Evolutionary conservation across 768 basidiomycete genomes (phyloP).

Genomic region (Tylopilus vinaceipallidus): DNA sequence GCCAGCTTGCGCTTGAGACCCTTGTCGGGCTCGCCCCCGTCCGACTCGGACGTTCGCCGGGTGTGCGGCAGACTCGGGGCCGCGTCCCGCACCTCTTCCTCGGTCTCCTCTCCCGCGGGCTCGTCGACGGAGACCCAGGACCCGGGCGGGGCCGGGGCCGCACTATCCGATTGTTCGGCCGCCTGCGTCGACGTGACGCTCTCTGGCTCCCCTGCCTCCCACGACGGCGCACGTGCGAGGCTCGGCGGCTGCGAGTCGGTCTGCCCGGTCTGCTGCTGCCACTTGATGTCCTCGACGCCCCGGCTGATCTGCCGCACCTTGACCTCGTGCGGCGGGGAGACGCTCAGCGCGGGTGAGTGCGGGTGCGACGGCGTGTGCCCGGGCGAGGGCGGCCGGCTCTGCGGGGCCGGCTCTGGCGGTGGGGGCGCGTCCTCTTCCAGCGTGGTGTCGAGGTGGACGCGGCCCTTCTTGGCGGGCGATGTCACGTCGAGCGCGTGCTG

Average conservation of each 20-base stretch:
- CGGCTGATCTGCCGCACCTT: conserved; percentile 79
- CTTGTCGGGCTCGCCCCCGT: conserved; percentile 52
- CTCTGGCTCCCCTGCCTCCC: too few species aligned
- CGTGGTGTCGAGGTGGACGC: conserved; percentile 57
- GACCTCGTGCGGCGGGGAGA: conserved; percentile 75
- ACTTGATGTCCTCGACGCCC: conserved; percentile 75
- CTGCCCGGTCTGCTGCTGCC: conserved; percentile 43
- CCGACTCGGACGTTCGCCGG: conserved; percentile 41
- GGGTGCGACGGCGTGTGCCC: conserved; percentile 28
- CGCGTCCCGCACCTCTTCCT: conserved; percentile 30
- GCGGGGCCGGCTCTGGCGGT: neutral
- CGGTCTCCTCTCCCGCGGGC: conserved; percentile 25
- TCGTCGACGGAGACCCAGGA: conserved; percentile 25
- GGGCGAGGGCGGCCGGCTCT: conserved; percentile 42
- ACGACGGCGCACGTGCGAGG: too few species aligned
- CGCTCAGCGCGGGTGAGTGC: conserved; percentile 33
- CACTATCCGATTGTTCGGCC: too few species aligned
- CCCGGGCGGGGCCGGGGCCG: conserved; percentile 10
- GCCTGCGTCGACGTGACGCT: too few species aligned
- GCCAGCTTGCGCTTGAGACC: conserved; percentile 67
- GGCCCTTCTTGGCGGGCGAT: conserved; percentile 77
- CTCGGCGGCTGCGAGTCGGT: neutral
- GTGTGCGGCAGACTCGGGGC: conserved; percentile 24
- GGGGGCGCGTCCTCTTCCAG: conserved; percentile 52
- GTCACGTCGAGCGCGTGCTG: conserved; percentile 41